phyloP scores from a whole-genome alignment of 192 early-diverging fungal species.

The Gamsiella multidivaricata region DNA sequence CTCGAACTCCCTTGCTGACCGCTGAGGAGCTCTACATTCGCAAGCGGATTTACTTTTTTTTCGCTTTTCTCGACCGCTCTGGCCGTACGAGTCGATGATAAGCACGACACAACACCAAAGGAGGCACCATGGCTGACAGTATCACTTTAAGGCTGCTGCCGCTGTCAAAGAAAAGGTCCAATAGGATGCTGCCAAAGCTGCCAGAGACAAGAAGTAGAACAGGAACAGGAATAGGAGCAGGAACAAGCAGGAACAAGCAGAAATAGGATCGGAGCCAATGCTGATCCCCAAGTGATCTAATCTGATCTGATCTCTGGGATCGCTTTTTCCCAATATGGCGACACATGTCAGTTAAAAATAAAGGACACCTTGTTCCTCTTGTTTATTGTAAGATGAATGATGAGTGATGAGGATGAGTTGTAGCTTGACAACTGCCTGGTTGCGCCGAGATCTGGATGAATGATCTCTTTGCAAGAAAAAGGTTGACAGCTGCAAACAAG shows the following conservation, averaged over 20 bases:
- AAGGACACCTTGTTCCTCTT: neutral
- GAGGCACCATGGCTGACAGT: neutral
- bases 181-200: slow-evolving; percentile 24
- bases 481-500: slow-evolving; percentile 2
- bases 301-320: too few species aligned
- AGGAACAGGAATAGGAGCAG: neutral
- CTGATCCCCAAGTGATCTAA: neutral
- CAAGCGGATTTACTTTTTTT: slow-evolving; percentile 17
- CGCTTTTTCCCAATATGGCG: too few species aligned
- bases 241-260: neutral
- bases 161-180: slow-evolving; percentile 31
- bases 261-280: neutral
- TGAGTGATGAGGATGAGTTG: neutral
- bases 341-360: neutral
- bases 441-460: slow-evolving; percentile 4
- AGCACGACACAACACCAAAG: neutral
- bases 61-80: neutral
- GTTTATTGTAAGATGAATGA: neutral
- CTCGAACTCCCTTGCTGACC: slow-evolving; percentile 26
- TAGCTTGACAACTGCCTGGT: slow-evolving; percentile 14
- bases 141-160: slow-evolving; percentile 28
- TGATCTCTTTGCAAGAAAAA: neutral
- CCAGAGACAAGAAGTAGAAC: slow-evolving; percentile 28
- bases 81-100: too few species aligned
- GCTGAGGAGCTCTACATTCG: slow-evolving; percentile 47